Conservation (phyloP, 305 asterid genomes). For the Fraxinus floribunda region DNA sequence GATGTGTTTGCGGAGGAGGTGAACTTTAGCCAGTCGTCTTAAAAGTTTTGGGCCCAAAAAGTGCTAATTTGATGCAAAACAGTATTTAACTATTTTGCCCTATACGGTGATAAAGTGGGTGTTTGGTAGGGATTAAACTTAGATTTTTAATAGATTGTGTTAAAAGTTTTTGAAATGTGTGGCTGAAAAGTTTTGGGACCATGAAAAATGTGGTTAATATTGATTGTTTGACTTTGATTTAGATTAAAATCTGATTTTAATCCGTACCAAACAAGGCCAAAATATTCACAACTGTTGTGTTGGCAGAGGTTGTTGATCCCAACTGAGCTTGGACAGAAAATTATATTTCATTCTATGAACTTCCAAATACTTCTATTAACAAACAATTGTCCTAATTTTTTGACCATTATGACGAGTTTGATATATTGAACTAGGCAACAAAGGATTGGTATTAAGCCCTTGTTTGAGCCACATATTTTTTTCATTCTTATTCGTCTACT, state of each 20-base stretch:
- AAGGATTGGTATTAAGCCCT: neutral
- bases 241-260: too few species aligned
- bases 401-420: neutral
- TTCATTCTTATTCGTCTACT: too few species aligned
- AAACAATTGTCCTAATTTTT: neutral
- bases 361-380: neutral
- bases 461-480: too few species aligned
- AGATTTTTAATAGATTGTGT: too few species aligned
- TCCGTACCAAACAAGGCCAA: too few species aligned
- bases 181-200: too few species aligned
- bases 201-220: too few species aligned
- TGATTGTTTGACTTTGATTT: too few species aligned
- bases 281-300: neutral
- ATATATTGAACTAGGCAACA: neutral
- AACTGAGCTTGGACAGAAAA: neutral
- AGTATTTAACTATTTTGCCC: neutral
- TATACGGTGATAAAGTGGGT: neutral
- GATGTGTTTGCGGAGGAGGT: slow-evolving; percentile 94
- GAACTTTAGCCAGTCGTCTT: neutral
- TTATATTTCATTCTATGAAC: neutral
- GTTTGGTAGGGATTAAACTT: too few species aligned
- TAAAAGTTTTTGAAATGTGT: too few species aligned
- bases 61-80: neutral
- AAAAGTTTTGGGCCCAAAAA: neutral
- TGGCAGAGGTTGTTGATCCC: neutral